Evolutionary conservation across 768 basidiomycete species (phyloP).

Genomic region (Kwoniella sp.): DNA sequence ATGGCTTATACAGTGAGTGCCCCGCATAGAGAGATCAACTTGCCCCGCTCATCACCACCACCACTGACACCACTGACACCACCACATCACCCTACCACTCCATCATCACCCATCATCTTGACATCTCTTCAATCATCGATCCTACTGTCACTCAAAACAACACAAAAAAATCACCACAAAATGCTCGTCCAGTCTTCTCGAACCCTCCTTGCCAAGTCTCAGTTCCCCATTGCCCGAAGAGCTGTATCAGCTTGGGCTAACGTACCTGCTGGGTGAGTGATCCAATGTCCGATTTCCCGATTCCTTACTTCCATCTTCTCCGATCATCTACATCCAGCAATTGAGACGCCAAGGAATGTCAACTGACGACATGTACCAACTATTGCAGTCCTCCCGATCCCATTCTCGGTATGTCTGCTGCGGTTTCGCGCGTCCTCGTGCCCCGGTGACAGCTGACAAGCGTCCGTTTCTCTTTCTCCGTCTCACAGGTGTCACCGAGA

Average conservation of each 20-base stretch:
- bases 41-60: slow-evolving; percentile 5
- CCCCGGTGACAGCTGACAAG: background rate
- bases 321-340: no score
- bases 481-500: slow-evolving; percentile 68
- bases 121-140: background rate
- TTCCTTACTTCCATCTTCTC: no score
- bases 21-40: slow-evolving; percentile 3
- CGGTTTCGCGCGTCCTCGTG: background rate
- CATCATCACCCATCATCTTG: background rate
- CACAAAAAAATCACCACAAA: background rate
- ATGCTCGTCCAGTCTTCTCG: slow-evolving; percentile 24
- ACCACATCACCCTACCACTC: background rate
- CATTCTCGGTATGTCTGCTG: slow-evolving; percentile 45
- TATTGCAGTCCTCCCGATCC: slow-evolving; percentile 51
- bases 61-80: background rate
- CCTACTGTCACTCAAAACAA: background rate
- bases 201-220: slow-evolving; percentile 18
- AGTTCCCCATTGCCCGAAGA: slow-evolving; percentile 24
- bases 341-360: no score
- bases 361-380: background rate
- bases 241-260: slow-evolving; percentile 47
- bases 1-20: background rate
- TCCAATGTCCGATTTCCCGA: no score
- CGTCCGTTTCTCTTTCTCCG: background rate
- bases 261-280: slow-evolving; percentile 50